Evolutionary conservation across 768 basidiomycete genomes (phyloP).

Genomic region (Lepiota brunneoincarnata): DNA sequence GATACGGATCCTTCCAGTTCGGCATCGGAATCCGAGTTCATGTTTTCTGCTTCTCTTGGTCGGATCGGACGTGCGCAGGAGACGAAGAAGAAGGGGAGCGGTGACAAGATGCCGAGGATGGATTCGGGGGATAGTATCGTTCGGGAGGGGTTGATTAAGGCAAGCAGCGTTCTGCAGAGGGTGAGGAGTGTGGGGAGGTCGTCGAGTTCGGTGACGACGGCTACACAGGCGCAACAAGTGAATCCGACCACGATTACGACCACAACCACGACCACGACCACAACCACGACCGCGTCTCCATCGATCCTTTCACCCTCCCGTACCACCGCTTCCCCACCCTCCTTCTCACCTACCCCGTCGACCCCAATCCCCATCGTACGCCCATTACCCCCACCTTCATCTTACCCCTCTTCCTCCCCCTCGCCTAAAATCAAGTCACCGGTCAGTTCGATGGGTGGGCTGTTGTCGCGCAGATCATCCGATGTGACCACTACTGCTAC

Average conservation of each 20-base stretch:
- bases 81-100: conserved; percentile 9
- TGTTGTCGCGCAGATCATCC: too few species aligned
- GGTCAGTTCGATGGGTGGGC: too few species aligned
- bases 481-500: too few species aligned
- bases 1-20: conserved; percentile 25
- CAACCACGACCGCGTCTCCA: not conserved
- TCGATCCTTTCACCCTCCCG: not conserved
- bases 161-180: conserved; percentile 40
- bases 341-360: not conserved
- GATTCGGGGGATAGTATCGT: too few species aligned
- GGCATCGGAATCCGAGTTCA: conserved; percentile 37
- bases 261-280: not conserved
- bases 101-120: conserved; percentile 7
- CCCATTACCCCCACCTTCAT: not conserved
- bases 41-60: conserved; percentile 7
- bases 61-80: conserved; percentile 12
- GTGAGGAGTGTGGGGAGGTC: conserved; percentile 32
- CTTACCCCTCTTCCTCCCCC: not conserved
- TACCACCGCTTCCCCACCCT: not conserved
- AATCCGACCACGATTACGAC: not conserved
- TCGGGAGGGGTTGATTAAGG: conserved; percentile 32
- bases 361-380: not conserved
- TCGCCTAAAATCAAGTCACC: not conserved
- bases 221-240: not conserved
- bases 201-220: not conserved